Evolutionary conservation across 2,329 filamentous ascomycete genomes (phyloP), one percentile per base, ranked within the genome.

Genomic region (Plectosphaerella sp.): DNA sequence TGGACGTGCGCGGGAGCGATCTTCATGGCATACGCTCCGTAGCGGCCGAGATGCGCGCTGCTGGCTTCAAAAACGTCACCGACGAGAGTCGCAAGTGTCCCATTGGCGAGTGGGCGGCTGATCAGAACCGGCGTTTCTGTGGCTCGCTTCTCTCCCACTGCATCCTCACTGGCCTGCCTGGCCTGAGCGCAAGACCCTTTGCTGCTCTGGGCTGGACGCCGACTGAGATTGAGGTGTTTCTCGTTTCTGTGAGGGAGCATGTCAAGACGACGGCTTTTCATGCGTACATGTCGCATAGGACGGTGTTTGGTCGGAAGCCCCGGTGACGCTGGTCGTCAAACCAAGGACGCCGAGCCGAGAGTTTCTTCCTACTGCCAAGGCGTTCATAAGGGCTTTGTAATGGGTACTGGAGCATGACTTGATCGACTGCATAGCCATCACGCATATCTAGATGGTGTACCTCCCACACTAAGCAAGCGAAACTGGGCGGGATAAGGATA

Each of bases 21-120:
- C 58, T 75, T 20, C 62, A 74, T 57, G 71, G 69, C 47, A 66
- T 79, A 52, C 56, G 61, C 11, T 50, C 57, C 3, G 62, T 73
- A 2, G 64, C 69, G 2, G 58, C 59, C 4, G 68, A 72, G 52
- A 64, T 79, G 28, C 41, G 52, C 2, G 61, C 59, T 2, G 68
- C 71, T 7, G 77, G 77, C 5, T 80, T 79, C 61, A 59, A 64
- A 36, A 60, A 65, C 18, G 58, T 79, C 25, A 58, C 57, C 4
- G 67, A 71, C 58, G 70, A 72, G 54, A 66, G 65, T 20, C 69
- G 75, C 22, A 78, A 79, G 58, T 72, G 70, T 8, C 77, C 78
- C 4, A 60, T 79, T 2, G 78, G 78, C 15, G 62, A 70, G 3
- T 80, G 78, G 78, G 59, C 65, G 24, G 66, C 71, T 4, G 67